Evolutionary conservation across 805 yeast species (phyloP), one percentile per base, ranked within the genome.

Genomic region (Brettanomyces custersianus): DNA sequence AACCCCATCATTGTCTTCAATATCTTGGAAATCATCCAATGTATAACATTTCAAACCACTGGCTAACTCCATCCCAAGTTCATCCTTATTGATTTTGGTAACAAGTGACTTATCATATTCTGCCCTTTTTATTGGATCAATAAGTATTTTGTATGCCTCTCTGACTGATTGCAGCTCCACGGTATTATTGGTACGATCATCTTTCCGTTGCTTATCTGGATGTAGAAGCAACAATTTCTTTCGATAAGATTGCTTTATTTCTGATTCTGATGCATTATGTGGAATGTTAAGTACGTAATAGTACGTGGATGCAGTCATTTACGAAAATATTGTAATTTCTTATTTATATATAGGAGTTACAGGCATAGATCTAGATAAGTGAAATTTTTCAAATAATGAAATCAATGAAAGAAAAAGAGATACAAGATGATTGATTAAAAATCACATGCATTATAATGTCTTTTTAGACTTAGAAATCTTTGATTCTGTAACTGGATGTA

Each of bases 31-130:
- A 23, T 77, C 85, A 37, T 75, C 81, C 25, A 87, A 55, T 21
- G 80, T 77, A 36, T 70, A 67, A 4, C 66, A 59, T 45, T 86
- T 96, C 17, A 83, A 64, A 13, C 86, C 88, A 20, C 77, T 84
- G 1, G 86, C 85, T 24, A 57, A 49, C n/a, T 59, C 40, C 33
- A 55, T 57, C 37, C 60, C 57, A 11, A 34, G 9, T 4, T 74
- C 75, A 23, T 55, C 49, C 20, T 62, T 57, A 8, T 8, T 9
- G 17, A 52, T 41, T 31, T 46, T 37, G 39, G 62, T 49, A 16
- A 51, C 46, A 7, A 80, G 48, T 8, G 60, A 50, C 4, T 47
- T 51, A 51, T 84, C 85, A 52, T 85, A 84, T n/a, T 63, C 49
- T 4, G 40, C 29, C 26, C 82, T 61, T 2, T 41, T 28, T 4